Evolutionary conservation across 2,329 filamentous ascomycete genomes (phyloP).

Genomic region (Microdochium trichocladiopsis): DNA sequence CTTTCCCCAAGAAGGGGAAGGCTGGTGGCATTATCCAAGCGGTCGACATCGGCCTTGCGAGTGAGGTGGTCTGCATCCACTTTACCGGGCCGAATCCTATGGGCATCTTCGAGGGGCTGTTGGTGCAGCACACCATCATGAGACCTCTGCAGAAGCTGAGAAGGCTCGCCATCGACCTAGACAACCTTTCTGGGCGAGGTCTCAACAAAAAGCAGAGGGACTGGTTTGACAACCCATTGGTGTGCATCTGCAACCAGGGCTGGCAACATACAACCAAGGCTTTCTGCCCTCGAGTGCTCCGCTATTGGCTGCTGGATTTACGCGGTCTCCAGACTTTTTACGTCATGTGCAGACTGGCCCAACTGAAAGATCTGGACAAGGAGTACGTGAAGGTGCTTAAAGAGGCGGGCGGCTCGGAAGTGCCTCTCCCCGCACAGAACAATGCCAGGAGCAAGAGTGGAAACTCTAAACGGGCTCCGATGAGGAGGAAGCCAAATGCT

Average conservation of each 20-base stretch:
- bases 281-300: slow-evolving; percentile 10
- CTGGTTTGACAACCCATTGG: background rate
- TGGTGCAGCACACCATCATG: background rate
- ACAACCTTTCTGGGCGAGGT: background rate
- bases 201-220: background rate
- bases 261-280: background rate
- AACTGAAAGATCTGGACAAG: background rate
- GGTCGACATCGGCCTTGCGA: background rate
- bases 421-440: too few species aligned
- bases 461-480: too few species aligned
- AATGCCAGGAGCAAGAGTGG: too few species aligned
- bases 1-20: background rate
- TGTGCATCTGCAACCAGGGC: background rate
- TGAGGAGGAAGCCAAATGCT: too few species aligned
- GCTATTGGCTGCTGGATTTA: slow-evolving; percentile 16
- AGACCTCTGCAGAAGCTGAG: background rate
- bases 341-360: slow-evolving; percentile 13
- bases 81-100: background rate
- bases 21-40: background rate
- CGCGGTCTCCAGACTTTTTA: slow-evolving; percentile 17
- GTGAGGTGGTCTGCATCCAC: background rate
- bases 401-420: too few species aligned
- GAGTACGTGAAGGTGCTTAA: background rate
- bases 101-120: background rate
- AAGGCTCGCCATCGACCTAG: background rate